Percentiles rank a stretch among this genome's conserved stretches.
Conservation (phyloP, 306 rosid genomes). For the Potentilla sterilis region DNA sequence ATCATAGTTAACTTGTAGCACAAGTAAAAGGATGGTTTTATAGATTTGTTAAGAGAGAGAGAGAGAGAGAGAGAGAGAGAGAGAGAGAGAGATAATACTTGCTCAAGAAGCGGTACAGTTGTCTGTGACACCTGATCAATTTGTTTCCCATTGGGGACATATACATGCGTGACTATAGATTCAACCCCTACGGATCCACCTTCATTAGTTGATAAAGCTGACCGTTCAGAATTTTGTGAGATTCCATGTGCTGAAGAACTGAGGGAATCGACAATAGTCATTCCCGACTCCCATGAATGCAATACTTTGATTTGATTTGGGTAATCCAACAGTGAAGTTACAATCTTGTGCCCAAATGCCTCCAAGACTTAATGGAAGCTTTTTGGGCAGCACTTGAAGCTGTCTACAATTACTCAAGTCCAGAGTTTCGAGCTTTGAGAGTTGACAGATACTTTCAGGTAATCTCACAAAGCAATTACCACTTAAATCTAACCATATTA, state of each 20-base stretch:
- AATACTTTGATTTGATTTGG: background rate
- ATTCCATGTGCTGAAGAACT: background rate
- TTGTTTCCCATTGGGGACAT: too few species aligned
- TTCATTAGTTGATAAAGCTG: too few species aligned
- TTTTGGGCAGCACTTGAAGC: constrained; percentile 1
- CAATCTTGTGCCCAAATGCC: constrained; percentile 1
- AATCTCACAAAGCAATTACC: background rate
- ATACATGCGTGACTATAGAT: too few species aligned
- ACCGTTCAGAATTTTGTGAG: too few species aligned
- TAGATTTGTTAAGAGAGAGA: too few species aligned
- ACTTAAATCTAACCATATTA: background rate
- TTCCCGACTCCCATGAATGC: background rate
- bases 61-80: too few species aligned
- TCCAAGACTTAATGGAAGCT: background rate
- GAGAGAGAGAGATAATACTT: too few species aligned
- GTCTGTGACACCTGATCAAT: too few species aligned
- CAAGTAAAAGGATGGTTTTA: too few species aligned
- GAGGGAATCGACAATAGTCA: background rate
- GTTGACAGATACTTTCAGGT: background rate
- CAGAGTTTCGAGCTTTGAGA: background rate
- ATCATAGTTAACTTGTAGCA: too few species aligned
- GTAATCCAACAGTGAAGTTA: constrained; percentile 4
- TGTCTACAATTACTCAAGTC: background rate
- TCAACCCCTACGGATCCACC: too few species aligned
- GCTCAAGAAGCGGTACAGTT: too few species aligned